Evolutionary conservation across 257 asterid species (phyloP), one percentile per base, ranked within the genome.

Genomic region (Plectranthus barbatus): DNA sequence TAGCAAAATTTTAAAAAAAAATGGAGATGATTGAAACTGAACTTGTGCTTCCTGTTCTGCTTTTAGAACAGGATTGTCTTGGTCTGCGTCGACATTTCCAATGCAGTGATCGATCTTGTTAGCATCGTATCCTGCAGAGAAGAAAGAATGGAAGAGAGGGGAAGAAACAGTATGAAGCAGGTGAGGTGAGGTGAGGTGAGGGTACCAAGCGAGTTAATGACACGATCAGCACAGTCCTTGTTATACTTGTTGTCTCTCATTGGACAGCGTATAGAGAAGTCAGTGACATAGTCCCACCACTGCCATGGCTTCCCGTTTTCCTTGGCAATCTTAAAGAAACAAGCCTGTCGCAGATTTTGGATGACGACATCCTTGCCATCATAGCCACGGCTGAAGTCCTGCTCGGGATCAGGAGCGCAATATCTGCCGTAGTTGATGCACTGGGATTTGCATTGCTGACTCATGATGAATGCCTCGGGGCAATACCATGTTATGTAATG

Each of bases 201-300:
- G n/a, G n/a, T 78, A 90, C 98, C 98, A 59, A 86, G 96, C 6
- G 94, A 83, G 49, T 40, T 53, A 8, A 83, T 79, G 9, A 86
- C 91, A 72, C 64, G 66, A 76, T 86, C 83, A 1, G 94, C 83
- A 72, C 94, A 86, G 61, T 75, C 86, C 62, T 81, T 81, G 5
- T 73, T 81, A 66, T 83, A 86, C 72, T 79, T 86, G 37, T 73
- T 77, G 45, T 86, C 75, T 56, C 69, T 86, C 94, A 86, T 86
- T 0, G 94, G 91, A 55, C 94, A 86, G 8, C 90, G 77, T 20
- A 86, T 79, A 1, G 94, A 75, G 70, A 86, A 86, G 55, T 86
- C 91, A 1, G 90, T 83, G 13, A 81, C 94, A 66, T 83, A 86
- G 67, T 86, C 91, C 94, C 94, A 86, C 94, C 94, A 86, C 37